Evolutionary conservation across 495 filamentous ascomycete species (phyloP).

Genomic region (Daldinia bambusicola): DNA sequence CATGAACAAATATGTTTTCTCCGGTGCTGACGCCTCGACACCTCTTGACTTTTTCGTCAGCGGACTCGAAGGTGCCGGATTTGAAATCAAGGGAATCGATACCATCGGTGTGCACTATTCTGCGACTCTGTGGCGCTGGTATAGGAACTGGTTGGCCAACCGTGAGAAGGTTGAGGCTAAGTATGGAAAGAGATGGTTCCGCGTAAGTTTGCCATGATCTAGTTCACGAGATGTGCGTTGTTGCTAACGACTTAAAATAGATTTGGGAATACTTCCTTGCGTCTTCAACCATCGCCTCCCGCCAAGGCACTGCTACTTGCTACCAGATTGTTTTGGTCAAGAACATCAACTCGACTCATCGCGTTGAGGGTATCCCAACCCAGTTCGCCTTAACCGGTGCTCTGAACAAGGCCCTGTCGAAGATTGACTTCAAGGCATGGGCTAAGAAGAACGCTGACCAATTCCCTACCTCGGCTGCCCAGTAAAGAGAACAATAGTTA

Average conservation of each 20-base stretch:
- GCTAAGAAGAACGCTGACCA: conserved; percentile 56
- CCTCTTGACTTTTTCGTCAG: conserved; percentile 78
- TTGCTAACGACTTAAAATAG: conserved; percentile 54
- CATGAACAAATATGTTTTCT: conserved; percentile 95
- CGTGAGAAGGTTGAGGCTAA: conserved; percentile 93
- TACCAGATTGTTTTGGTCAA: conserved; percentile 96
- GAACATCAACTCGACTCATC: conserved; percentile 97
- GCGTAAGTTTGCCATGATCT: conserved; percentile 67
- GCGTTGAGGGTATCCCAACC: conserved; percentile 81
- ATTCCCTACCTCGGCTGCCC: conserved; percentile 53
- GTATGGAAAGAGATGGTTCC: conserved; percentile 96
- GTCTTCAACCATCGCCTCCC: conserved; percentile 88
- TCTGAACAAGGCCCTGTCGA: conserved; percentile 54
- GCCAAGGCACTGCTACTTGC: conserved; percentile 93
- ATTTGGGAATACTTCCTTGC: conserved; percentile 99
- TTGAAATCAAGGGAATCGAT: conserved; percentile 80
- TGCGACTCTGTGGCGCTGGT: conserved; percentile 97
- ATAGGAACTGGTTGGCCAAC: conserved; percentile 98
- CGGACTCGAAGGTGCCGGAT: conserved; percentile 78
- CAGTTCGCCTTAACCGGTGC: conserved; percentile 84
- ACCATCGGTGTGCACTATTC: conserved; percentile 97
- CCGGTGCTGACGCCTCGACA: conserved; percentile 85
- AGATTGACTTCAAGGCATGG: conserved; percentile 57
- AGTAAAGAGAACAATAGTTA: conserved; percentile 35
- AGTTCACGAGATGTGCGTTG: neutral